phyloP scores from a whole-genome alignment of 108 stramenopile genomes.

The Cyclotella cryptica region DNA sequence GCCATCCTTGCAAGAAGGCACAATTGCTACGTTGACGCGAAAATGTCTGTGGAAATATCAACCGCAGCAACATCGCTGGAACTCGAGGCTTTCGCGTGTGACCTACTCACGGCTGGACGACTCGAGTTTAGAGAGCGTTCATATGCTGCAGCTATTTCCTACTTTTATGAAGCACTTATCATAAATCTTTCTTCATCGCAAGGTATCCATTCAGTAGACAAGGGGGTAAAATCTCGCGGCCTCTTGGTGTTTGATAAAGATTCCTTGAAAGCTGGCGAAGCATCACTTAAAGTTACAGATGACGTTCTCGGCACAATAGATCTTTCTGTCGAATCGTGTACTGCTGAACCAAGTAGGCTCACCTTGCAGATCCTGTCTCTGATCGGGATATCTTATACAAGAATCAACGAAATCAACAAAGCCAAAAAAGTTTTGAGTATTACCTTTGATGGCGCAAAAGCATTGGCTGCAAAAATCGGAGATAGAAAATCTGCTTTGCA shows the following conservation, averaged over 20 bases:
- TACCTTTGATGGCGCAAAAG: conserved; percentile 8
- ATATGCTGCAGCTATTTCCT: conserved; percentile 43
- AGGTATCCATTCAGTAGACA: neutral
- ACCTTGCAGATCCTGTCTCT: conserved; percentile 39
- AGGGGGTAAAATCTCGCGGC: neutral
- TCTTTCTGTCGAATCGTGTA: conserved; percentile 5
- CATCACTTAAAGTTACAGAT: conserved; percentile 29
- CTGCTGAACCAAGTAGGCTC: neutral
- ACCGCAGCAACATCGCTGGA: conserved; percentile 3
- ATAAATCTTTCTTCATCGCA: conserved; percentile 11
- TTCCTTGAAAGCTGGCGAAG: conserved; percentile 21
- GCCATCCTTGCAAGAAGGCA: conserved; percentile 37
- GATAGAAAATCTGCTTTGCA: conserved; percentile 6
- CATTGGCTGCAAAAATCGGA: conserved; percentile 3
- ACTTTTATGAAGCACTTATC: conserved; percentile 45
- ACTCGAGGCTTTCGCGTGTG: conserved; percentile 29
- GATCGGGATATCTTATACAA: conserved; percentile 37
- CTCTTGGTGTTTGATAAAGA: conserved; percentile 18
- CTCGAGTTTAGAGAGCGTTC: conserved; percentile 40
- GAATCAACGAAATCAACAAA: conserved; percentile 24
- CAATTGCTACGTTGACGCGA: conserved; percentile 28
- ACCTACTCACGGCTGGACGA: conserved; percentile 35
- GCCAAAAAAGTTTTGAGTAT: conserved; percentile 22
- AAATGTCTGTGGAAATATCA: conserved; percentile 7
- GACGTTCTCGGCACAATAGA: conserved; percentile 6